Percentiles rank a stretch among this genome's conserved stretches.
Conservation (phyloP, 129 eudicot genomes). For the Daucus carota region DNA sequence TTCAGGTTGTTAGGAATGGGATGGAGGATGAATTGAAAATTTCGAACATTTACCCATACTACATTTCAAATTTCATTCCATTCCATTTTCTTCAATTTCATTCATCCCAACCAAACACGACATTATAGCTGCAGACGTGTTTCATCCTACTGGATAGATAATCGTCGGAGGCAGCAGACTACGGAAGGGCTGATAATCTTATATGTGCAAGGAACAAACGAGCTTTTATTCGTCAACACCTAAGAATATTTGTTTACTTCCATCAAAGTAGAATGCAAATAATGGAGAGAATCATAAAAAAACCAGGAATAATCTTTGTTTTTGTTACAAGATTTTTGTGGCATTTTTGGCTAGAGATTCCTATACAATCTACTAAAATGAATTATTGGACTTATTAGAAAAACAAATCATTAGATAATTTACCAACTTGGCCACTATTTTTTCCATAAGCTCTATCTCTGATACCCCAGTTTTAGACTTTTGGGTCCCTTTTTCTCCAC, state of each 20-base stretch:
- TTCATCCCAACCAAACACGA: too few relatives aligned
- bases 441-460: constrained; percentile 9
- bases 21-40: too few relatives aligned
- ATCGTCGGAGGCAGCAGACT: not conserved
- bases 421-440: constrained; percentile 23
- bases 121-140: not conserved
- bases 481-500: constrained; percentile 22
- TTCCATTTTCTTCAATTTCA: too few relatives aligned
- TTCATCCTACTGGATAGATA: not conserved
- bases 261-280: constrained; percentile 15
- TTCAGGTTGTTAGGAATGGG: too few relatives aligned
- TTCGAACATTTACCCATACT: too few relatives aligned
- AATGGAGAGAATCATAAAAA: constrained; percentile 30
- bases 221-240: not conserved
- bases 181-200: not conserved
- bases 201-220: not conserved
- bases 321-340: constrained; percentile 16
- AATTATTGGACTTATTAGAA: not conserved
- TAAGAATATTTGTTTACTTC: too few relatives aligned
- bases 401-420: constrained; percentile 14
- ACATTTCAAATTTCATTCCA: too few relatives aligned
- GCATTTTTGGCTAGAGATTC: constrained; percentile 14
- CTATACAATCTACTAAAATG: constrained; percentile 13
- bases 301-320: constrained; percentile 33
- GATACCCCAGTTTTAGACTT: constrained; percentile 16